Evolutionary conservation across 495 filamentous ascomycete genomes (phyloP).

Genomic region (Lasiosphaeris hirsuta): DNA sequence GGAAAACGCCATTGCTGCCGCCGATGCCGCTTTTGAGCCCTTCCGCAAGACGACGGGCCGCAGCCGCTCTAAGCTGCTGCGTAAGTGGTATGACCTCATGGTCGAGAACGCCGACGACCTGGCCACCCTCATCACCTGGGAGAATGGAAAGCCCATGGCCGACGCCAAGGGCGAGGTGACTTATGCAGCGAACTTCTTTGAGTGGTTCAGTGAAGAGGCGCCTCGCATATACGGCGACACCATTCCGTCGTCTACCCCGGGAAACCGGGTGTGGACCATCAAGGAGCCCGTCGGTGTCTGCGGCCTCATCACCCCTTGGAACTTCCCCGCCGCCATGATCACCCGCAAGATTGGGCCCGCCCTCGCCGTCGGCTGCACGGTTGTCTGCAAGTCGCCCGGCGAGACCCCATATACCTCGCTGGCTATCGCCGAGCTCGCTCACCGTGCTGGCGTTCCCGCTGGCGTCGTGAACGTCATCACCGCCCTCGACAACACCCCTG

Average conservation of each 20-base stretch:
- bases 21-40: constrained; percentile 67
- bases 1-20: constrained; percentile 72
- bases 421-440: constrained; percentile 76
- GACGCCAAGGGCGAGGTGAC: constrained; percentile 72
- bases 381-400: constrained; percentile 78
- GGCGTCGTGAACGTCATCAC: constrained; percentile 85
- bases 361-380: constrained; percentile 69
- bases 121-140: constrained; percentile 82
- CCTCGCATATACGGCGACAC: constrained; percentile 70
- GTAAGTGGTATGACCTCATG: constrained; percentile 89
- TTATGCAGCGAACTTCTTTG: constrained; percentile 75
- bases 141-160: constrained; percentile 71
- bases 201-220: constrained; percentile 80
- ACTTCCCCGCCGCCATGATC: constrained; percentile 92
- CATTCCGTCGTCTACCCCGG: constrained; percentile 65
- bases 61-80: constrained; percentile 75
- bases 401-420: constrained; percentile 85
- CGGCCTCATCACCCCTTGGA: constrained; percentile 95
- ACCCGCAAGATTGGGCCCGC: constrained; percentile 85
- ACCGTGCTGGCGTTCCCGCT: constrained; percentile 78
- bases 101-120: constrained; percentile 84
- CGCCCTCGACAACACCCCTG: constrained; percentile 64
- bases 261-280: constrained; percentile 72
- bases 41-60: constrained; percentile 75
- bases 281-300: constrained; percentile 92